Evolutionary conservation across 768 basidiomycete genomes (phyloP).

Genomic region (Cantharellus anzutake): DNA sequence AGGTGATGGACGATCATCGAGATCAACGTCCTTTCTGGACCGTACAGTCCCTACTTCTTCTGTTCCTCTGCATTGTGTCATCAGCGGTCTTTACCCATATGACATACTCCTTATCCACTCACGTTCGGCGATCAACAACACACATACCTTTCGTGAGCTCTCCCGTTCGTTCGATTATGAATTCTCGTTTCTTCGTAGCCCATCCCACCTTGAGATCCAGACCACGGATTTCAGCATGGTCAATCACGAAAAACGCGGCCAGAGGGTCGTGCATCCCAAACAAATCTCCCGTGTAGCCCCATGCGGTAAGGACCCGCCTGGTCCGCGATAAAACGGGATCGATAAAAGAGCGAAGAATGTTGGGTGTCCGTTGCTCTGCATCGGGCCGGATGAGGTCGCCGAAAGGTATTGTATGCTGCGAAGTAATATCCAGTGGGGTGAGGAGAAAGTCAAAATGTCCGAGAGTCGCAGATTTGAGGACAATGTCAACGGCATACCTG

Average conservation of each 20-base stretch:
- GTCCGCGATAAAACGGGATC: slow-evolving; percentile 21
- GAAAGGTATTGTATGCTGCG: slow-evolving; percentile 22
- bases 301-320: slow-evolving; percentile 17
- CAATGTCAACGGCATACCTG: slow-evolving; percentile 19
- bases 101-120: not conserved
- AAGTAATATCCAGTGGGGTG: slow-evolving; percentile 20
- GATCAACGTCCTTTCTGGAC: not conserved
- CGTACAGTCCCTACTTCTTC: not conserved
- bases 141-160: slow-evolving; percentile 13
- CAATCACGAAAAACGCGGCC: slow-evolving; percentile 22
- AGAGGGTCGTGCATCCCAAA: slow-evolving; percentile 24
- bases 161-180: slow-evolving; percentile 13
- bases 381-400: slow-evolving; percentile 13
- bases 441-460: not conserved
- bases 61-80: not conserved
- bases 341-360: slow-evolving; percentile 13
- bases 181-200: slow-evolving; percentile 5
- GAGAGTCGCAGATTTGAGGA: slow-evolving; percentile 14
- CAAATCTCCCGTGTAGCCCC: slow-evolving; percentile 12
- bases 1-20: not conserved
- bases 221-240: slow-evolving; percentile 3
- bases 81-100: not conserved
- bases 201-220: slow-evolving; percentile 5
- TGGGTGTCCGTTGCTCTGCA: slow-evolving; percentile 9
- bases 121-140: slow-evolving; percentile 9